Evolutionary conservation across 768 basidiomycete genomes (phyloP), one percentile per base, ranked within the genome.

Genomic region (Nevesoporus exiguus): DNA sequence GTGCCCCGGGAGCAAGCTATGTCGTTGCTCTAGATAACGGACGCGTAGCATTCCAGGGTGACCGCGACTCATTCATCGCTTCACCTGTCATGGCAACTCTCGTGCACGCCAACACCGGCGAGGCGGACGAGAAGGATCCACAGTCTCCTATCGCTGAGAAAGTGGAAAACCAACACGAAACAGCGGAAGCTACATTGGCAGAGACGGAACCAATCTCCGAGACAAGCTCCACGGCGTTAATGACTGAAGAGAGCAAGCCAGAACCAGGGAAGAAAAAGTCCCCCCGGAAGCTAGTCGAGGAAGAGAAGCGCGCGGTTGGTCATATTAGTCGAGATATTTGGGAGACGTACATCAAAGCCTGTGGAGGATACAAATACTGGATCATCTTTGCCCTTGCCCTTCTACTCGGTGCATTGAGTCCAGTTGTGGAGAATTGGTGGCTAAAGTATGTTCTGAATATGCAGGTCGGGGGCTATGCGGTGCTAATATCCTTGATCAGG

Each of bases 251-350:
- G 19, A 71, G 52, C 21, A 70, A 73, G 2, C 64, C 69, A n/a
- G 74, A 74, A 22, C 55, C 66, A 10, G 66, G 70, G 54, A 81
- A 77, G 66, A 81, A 77, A 66, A 88, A 84, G 63, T 64, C 77
- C 1, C 88, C 93, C 0, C 78, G 91, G 34, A 95, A 94, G 66
- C 78, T 95, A 43, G 74, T 95, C 7, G 93, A 96, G 61, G 90
- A 91, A 62, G 89, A 91, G 66, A 82, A 80, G 56, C 79, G 89
- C n/a, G 88, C 85, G 1, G 82, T 83, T 40, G 89, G 89, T 4
- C 77, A 85, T 43, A 88, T 92, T 49, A 71, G 79, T 45, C 72
- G 76, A 52, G 80, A 81, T 36, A 81, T 90, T 21, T 92, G 89
- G 89, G 61, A 70, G 40, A 77, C 76, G 0, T 86, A 86, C 55